Conservation (phyloP, 139 green algal genomes). For the Marvania coccoides region DNA sequence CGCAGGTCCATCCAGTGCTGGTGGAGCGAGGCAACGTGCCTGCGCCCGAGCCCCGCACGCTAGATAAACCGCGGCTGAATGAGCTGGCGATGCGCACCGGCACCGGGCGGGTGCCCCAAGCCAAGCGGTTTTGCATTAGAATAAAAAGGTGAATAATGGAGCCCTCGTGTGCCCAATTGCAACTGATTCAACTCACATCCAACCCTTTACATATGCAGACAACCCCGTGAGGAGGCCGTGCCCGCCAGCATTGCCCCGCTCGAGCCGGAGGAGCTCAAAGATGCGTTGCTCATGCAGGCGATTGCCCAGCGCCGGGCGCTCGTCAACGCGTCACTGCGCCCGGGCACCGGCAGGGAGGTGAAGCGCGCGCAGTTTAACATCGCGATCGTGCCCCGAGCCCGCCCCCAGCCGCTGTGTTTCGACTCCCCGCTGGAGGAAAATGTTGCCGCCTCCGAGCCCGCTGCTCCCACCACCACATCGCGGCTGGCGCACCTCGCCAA, state of each 20-base stretch:
- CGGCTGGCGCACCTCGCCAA: neutral
- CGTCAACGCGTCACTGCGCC: neutral
- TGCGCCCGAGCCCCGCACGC: neutral
- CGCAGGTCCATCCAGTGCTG: neutral
- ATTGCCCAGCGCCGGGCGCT: constrained; percentile 6
- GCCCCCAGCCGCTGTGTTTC: neutral
- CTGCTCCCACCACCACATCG: neutral
- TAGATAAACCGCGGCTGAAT: neutral
- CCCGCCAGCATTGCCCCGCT: neutral
- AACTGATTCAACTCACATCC: too few species aligned
- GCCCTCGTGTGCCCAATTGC: too few species aligned
- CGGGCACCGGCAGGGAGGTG: neutral
- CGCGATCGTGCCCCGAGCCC: neutral
- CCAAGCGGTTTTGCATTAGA: constrained; percentile 4
- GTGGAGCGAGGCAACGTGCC: neutral
- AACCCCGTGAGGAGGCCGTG: too few species aligned
- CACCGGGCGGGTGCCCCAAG: neutral
- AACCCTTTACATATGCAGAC: too few species aligned
- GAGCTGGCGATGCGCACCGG: neutral
- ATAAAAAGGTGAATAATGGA: constrained; percentile 7
- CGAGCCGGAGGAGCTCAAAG: constrained; percentile 22
- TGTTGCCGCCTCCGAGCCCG: too few species aligned
- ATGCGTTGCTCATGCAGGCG: constrained; percentile 24
- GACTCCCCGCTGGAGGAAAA: neutral
- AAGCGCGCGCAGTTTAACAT: neutral